phyloP scores from a whole-genome alignment of 2,329 filamentous ascomycete species.

The Verticillium albo-atrum region DNA sequence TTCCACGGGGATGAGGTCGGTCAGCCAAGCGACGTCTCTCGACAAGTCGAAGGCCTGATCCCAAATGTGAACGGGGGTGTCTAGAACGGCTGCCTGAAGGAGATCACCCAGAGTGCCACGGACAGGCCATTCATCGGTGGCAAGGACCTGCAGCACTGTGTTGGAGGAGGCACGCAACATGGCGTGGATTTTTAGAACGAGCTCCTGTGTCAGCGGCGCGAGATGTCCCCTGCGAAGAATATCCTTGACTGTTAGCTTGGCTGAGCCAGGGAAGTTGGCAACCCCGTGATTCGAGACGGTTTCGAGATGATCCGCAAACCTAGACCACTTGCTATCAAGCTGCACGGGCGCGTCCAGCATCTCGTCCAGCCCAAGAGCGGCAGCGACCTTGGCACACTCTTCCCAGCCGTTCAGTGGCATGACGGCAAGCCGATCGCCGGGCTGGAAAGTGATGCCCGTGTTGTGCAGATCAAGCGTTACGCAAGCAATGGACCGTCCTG shows the following conservation, averaged over 20 bases:
- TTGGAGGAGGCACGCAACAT: slow-evolving; percentile 45
- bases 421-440: slow-evolving; percentile 47
- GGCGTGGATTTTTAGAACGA: slow-evolving; percentile 43
- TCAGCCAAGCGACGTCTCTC: slow-evolving; percentile 37
- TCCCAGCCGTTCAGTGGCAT: slow-evolving; percentile 53
- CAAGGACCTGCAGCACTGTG: slow-evolving; percentile 42
- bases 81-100: slow-evolving; percentile 40
- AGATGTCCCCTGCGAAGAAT: slow-evolving; percentile 47
- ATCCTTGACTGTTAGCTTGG: slow-evolving; percentile 37
- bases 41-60: slow-evolving; percentile 42
- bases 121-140: slow-evolving; percentile 47
- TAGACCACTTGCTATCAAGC: slow-evolving; percentile 36
- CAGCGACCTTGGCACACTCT: slow-evolving; percentile 49
- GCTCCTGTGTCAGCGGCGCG: slow-evolving; percentile 45
- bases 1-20: slow-evolving; percentile 41
- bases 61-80: slow-evolving; percentile 44
- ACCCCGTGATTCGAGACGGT: slow-evolving; percentile 20
- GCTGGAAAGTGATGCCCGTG: slow-evolving; percentile 48
- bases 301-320: slow-evolving; percentile 42
- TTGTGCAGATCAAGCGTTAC: slow-evolving; percentile 48
- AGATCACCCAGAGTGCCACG: slow-evolving; percentile 45
- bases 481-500: slow-evolving; percentile 38
- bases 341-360: slow-evolving; percentile 37
- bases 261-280: slow-evolving; percentile 5
- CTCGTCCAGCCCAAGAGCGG: slow-evolving; percentile 43